Conservation (phyloP, 192 early-diverging fungal genomes). For the Coemansia sp. region DNA sequence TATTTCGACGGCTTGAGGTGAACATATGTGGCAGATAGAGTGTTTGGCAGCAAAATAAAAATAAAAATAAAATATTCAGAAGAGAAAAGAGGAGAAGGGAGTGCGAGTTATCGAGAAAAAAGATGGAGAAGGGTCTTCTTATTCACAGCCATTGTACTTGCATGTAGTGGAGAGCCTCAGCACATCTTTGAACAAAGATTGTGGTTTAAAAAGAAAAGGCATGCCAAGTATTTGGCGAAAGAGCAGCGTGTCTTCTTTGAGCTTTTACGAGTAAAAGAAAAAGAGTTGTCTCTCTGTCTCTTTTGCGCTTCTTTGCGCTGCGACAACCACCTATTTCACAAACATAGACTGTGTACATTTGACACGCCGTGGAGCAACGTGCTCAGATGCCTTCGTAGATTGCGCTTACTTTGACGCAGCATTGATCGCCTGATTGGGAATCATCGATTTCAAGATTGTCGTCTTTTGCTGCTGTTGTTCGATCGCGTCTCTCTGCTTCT, state of each 20-base stretch:
- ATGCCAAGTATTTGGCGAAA: background rate
- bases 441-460: background rate
- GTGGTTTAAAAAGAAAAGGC: background rate
- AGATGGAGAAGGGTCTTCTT: background rate
- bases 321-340: no score
- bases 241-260: background rate
- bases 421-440: background rate
- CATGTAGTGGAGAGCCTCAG: background rate
- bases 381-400: background rate
- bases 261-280: background rate
- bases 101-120: background rate
- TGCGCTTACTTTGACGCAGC: background rate
- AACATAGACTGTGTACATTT: no score
- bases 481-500: background rate
- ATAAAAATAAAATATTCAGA: background rate
- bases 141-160: background rate
- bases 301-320: no score
- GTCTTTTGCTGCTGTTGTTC: background rate
- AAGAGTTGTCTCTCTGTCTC: no score
- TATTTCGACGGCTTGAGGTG: background rate
- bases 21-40: background rate
- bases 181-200: background rate
- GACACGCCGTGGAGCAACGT: background rate
- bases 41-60: background rate
- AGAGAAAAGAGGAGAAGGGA: background rate